A percentile compares a stretch with the other conserved stretches of the same genome.
Conservation (phyloP, 768 basidiomycete genomes). For the Crucibulum laeve region DNA sequence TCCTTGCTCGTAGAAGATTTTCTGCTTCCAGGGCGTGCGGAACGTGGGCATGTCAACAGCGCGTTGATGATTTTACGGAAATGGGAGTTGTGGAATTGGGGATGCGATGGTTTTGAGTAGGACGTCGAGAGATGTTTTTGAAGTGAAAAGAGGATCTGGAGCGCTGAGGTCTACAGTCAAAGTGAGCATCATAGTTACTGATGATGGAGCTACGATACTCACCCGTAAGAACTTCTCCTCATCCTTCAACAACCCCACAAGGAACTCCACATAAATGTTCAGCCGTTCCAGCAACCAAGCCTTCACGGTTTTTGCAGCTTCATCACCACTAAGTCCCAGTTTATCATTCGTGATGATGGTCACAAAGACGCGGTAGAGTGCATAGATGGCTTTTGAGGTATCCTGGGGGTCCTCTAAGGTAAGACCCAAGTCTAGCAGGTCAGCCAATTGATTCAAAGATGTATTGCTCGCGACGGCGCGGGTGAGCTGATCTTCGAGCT, state of each 20-base stretch:
- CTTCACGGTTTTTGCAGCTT: slow-evolving; percentile 61
- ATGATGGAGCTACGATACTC: too few relatives aligned
- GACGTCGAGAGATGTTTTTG: slow-evolving; percentile 75
- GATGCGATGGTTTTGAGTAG: slow-evolving; percentile 37
- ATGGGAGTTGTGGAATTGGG: slow-evolving; percentile 65
- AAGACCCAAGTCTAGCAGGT: slow-evolving; percentile 61
- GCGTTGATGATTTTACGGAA: slow-evolving; percentile 61
- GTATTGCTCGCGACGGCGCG: slow-evolving; percentile 44
- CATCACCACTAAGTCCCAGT: slow-evolving; percentile 44
- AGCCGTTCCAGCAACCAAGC: slow-evolving; percentile 79
- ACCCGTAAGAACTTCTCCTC: slow-evolving; percentile 75
- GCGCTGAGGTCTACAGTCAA: slow-evolving; percentile 62
- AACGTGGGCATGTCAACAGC: slow-evolving; percentile 59
- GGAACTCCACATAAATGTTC: slow-evolving; percentile 62
- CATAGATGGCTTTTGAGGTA: slow-evolving; percentile 74
- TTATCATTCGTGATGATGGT: slow-evolving; percentile 55
- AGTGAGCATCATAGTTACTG: too few relatives aligned
- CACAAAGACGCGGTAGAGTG: slow-evolving; percentile 76
- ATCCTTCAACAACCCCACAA: slow-evolving; percentile 70
- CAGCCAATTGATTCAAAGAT: slow-evolving; percentile 76
- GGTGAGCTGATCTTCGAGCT: slow-evolving; percentile 54
- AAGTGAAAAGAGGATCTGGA: slow-evolving; percentile 74
- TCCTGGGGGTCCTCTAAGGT: slow-evolving; percentile 45
- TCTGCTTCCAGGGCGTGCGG: slow-evolving; percentile 20
- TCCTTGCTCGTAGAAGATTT: slow-evolving; percentile 15